Evolutionary conservation across 306 rosid species (phyloP), one percentile per base, ranked within the genome.

Genomic region (Malus orientalis): DNA sequence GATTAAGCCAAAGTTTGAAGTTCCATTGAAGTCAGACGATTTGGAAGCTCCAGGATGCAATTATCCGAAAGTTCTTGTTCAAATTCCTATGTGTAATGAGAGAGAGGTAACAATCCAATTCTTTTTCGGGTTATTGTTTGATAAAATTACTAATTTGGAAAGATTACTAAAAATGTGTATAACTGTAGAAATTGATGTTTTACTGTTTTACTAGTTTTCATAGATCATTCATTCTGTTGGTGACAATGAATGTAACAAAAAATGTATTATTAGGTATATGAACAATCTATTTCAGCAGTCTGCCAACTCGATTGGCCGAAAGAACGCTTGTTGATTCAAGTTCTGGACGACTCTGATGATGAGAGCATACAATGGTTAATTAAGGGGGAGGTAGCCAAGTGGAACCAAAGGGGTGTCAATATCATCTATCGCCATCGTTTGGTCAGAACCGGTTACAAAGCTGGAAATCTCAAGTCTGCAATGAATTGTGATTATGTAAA

Each of bases 51-150:
- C 84, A 1, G 78, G 84, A 29, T 45, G 78, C 49, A 78, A 67
- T 47, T 82, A 72, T 72, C 96, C 96, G 44, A 85, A 80, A 88
- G 93, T 90, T 51, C 96, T 90, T 44, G 93, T 88, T 80, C 96
- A 90, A 76, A 90, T 90, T 83, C 96, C 96, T 32, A 90, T 90
- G 96, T 90, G 96, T 66, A 90, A 90, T 76, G 96, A 90, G 82
- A 88, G 81, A 85, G 96, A 90, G 96, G 96, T 90, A 66, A 76
- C 68, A 23, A 32, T 58, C 70, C 25, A 53, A 20, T 29, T 15
- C 38, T 29, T 67, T 65, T 75, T 16, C 44, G 53, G 58, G 33
- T 47, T 47, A 13, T 45, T 14, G 51, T 75, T 73, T 8, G 22
- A 36, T 32, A 13, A 7, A 57, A 58, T 57, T 36, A 4, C 65